Percentiles rank a stretch among this genome's conserved stretches.
phyloP scores from a whole-genome alignment of 441 rosid species.

The Raphanus hybrid region DNA sequence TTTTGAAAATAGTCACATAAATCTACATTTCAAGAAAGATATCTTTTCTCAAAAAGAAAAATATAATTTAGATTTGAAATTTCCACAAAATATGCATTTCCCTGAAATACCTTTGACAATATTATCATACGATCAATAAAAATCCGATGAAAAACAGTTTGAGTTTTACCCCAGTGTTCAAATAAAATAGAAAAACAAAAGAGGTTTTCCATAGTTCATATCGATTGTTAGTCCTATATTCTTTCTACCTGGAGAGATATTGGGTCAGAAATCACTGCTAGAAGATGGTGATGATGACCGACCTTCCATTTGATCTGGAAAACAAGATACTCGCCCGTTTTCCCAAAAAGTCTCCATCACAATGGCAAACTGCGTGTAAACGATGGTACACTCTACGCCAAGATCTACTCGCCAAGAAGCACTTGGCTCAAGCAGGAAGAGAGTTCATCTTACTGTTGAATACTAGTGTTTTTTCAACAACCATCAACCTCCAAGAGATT shows the following conservation, averaged over 20 bases:
- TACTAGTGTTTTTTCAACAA: not conserved
- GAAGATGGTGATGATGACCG: not conserved
- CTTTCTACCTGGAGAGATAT: not conserved
- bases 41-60: not conserved
- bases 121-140: not conserved
- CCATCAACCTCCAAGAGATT: not conserved
- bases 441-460: constrained; percentile 1
- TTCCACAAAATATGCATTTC: not conserved
- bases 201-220: not conserved
- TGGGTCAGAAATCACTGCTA: not conserved
- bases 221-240: not conserved
- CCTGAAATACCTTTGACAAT: not conserved
- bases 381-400: constrained; percentile 12
- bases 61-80: not conserved
- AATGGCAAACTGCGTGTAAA: constrained; percentile 5
- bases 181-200: not conserved
- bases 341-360: not conserved
- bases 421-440: not conserved
- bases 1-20: not conserved
- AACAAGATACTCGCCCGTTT: constrained; percentile 11
- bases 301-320: constrained; percentile 3
- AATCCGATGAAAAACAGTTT: not conserved
- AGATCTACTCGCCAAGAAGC: constrained; percentile 11
- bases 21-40: not conserved
- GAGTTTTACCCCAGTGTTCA: not conserved